phyloP scores from a whole-genome alignment of 164 flowering plant genomes.

The Berberis thunbergii region DNA sequence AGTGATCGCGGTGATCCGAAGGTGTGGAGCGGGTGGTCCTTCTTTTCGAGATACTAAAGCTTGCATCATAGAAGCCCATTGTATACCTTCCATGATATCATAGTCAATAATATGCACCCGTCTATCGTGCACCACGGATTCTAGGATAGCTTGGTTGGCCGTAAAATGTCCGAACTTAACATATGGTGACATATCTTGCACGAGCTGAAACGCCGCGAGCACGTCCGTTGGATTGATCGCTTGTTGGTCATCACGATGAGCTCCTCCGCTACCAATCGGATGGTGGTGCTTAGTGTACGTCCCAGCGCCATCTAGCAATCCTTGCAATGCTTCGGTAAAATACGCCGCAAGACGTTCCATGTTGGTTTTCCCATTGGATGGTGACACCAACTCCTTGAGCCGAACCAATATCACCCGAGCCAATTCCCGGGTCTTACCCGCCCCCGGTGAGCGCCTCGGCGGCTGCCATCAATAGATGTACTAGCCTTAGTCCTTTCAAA shows the following conservation, averaged over 20 bases:
- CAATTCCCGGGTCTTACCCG: constrained; percentile 46
- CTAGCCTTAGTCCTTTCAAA: constrained; percentile 55
- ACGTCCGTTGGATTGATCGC: constrained; percentile 35
- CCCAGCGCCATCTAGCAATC: constrained; percentile 43
- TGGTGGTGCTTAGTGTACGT: constrained; percentile 15
- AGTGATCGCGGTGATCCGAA: constrained; percentile 62
- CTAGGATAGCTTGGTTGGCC: constrained; percentile 79
- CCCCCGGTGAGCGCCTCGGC: constrained; percentile 67
- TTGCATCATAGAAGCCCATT: constrained; percentile 84
- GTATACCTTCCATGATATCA: constrained; percentile 82
- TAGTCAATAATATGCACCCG: constrained; percentile 68
- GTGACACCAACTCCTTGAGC: constrained; percentile 82
- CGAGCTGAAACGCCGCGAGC: constrained; percentile 57
- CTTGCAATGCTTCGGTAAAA: constrained; percentile 57
- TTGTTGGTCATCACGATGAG: constrained; percentile 12
- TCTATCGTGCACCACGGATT: constrained; percentile 48
- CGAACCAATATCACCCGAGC: constrained; percentile 89
- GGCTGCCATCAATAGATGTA: constrained; percentile 71
- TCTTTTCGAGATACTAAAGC: constrained; percentile 48
- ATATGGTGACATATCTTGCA: constrained; percentile 79
- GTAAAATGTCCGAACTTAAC: constrained; percentile 82
- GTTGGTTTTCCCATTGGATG: constrained; percentile 44
- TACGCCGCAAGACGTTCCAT: constrained; percentile 73
- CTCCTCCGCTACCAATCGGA: constrained; percentile 3
- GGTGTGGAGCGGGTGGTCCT: constrained; percentile 48